phyloP scores from a whole-genome alignment of 2,329 filamentous ascomycete genomes.

The Berkeleyomyces rouxiae region DNA sequence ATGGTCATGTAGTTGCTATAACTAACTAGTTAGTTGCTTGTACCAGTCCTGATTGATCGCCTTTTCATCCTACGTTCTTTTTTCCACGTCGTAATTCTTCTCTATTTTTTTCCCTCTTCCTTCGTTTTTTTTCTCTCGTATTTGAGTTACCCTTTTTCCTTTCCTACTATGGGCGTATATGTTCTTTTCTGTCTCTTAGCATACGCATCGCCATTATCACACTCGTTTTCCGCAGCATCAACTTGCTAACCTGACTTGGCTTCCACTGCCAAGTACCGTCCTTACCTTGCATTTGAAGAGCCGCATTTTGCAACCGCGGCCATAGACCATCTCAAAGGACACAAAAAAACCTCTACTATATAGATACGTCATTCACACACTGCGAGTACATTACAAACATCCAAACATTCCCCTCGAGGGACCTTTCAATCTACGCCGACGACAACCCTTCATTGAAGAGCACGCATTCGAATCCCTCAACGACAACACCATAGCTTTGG shows the following conservation, averaged over 20 bases:
- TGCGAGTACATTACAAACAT: too few species aligned
- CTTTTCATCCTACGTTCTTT: background rate
- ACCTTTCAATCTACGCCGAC: too few species aligned
- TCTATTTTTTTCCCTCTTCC: constrained; percentile 11
- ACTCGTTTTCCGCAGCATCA: background rate
- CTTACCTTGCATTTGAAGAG: background rate
- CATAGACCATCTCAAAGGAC: too few species aligned
- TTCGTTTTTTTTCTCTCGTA: constrained; percentile 13
- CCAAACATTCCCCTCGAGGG: too few species aligned
- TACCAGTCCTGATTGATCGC: background rate
- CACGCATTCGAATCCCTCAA: too few species aligned
- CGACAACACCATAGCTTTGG: too few species aligned
- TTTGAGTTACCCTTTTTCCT: constrained; percentile 4
- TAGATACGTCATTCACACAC: too few species aligned
- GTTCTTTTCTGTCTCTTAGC: constrained; percentile 2
- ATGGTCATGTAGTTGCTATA: too few species aligned
- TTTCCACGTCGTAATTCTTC: constrained; percentile 5
- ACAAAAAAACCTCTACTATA: too few species aligned
- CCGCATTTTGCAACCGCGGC: background rate
- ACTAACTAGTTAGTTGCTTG: too few species aligned
- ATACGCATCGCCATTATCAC: background rate
- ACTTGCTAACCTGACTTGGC: background rate
- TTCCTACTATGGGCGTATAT: constrained; percentile 1
- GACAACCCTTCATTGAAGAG: too few species aligned
- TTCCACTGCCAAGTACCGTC: background rate